These are phyloP conservation scores for Vicia villosa DNA, from an alignment of 306 rosid species.

Conservation along the genomic window DNA sequence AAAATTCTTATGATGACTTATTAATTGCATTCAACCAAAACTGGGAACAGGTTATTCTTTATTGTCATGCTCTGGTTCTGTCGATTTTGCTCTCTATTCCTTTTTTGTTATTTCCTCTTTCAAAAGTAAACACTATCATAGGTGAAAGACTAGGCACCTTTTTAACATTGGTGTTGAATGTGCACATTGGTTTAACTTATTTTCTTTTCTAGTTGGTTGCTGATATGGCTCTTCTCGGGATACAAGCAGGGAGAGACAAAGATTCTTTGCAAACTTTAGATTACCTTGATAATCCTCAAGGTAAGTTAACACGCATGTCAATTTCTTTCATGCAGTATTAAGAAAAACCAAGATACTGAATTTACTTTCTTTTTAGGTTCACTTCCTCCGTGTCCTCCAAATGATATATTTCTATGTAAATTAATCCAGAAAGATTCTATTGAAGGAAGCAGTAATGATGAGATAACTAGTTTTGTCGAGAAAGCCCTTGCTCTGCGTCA, in stretches of 20 bases:
- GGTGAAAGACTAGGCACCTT: slow-evolving; percentile 13
- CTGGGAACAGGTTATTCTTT: slow-evolving; percentile 78
- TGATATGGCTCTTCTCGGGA: slow-evolving; percentile 80
- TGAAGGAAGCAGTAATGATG: slow-evolving; percentile 51
- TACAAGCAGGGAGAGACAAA: slow-evolving; percentile 70
- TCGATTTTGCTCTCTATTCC: slow-evolving; percentile 3
- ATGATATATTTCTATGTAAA: slow-evolving; percentile 83
- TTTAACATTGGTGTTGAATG: slow-evolving; percentile 21
- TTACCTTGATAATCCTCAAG: slow-evolving; percentile 48
- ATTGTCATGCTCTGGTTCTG: slow-evolving; percentile 16
- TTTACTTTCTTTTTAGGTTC: slow-evolving; percentile 57
- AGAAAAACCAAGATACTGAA: slow-evolving; percentile 40
- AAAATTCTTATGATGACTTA: slow-evolving; percentile 68
- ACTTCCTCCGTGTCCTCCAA: slow-evolving; percentile 70
- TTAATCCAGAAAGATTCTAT: slow-evolving; percentile 69
- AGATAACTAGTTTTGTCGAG: slow-evolving; percentile 53
- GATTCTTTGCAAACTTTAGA: slow-evolving; percentile 52
- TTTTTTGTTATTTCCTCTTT: slow-evolving; percentile 28
- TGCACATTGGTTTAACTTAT: slow-evolving; percentile 33
- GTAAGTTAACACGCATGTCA: slow-evolving; percentile 39
- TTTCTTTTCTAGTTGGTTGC: slow-evolving; percentile 66
- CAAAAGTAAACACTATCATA: slow-evolving; percentile 4
- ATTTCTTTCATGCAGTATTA: slow-evolving; percentile 24
- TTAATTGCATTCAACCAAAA: slow-evolving; percentile 67
- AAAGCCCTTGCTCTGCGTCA: slow-evolving; percentile 72